A percentile compares a stretch with the other conserved stretches of the same genome.
phyloP scores from a whole-genome alignment of 176 grass and related monocot genomes.

The Cenchrus fungigraminus region DNA sequence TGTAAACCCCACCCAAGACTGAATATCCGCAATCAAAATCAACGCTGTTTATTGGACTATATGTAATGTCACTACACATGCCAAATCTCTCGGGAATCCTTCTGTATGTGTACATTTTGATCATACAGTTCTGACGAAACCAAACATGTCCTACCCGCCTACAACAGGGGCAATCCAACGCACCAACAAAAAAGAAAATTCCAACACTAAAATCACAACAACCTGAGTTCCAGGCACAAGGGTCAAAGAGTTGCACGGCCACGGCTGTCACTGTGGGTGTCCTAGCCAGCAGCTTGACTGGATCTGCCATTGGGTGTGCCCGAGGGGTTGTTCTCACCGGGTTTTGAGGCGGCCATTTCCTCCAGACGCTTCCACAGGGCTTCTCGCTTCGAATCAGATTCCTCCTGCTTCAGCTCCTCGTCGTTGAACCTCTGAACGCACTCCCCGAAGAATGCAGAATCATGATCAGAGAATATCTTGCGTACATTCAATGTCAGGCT shows the following conservation, averaged over 20 bases:
- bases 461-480: conserved; percentile 91
- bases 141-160: conserved; percentile 46
- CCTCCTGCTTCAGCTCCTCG: conserved; percentile 71
- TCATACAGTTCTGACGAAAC: conserved; percentile 54
- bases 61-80: conserved; percentile 52
- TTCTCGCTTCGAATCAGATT: conserved; percentile 66
- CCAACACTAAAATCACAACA: conserved; percentile 59
- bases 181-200: conserved; percentile 48
- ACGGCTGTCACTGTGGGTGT: conserved; percentile 16
- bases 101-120: conserved; percentile 50
- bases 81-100: conserved; percentile 34
- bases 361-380: conserved; percentile 75
- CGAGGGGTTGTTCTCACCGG: conserved; percentile 23
- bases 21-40: conserved; percentile 44
- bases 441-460: conserved; percentile 68
- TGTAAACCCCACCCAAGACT: conserved; percentile 31
- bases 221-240: conserved; percentile 33
- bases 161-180: conserved; percentile 47
- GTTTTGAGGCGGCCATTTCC: conserved; percentile 65
- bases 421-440: conserved; percentile 75
- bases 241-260: conserved; percentile 35
- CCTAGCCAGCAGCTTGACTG: conserved; percentile 51
- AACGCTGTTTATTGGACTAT: conserved; percentile 64
- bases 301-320: conserved; percentile 50
- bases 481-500: conserved; percentile 88